Conservation (phyloP, 2,329 filamentous ascomycete genomes). For the Paecilomyces sp. region DNA sequence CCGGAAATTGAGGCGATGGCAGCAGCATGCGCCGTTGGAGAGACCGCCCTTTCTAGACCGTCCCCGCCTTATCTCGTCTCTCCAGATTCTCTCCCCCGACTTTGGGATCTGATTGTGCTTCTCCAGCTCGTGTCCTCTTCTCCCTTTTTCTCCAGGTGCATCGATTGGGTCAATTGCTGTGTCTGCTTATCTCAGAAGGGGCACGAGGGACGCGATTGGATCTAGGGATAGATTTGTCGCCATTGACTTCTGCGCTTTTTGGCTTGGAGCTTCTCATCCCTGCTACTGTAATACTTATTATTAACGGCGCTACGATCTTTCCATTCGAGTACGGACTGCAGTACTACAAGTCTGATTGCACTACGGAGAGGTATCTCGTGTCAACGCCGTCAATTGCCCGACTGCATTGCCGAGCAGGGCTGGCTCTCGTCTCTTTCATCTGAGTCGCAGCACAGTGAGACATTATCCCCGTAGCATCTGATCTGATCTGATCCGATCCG, state of each 20-base stretch:
- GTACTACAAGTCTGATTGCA: not conserved
- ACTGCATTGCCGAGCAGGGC: not conserved
- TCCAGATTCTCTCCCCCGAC: not conserved
- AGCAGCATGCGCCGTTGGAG: not conserved
- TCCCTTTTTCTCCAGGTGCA: not conserved
- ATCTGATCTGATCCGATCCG: not conserved
- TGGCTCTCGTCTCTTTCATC: not conserved
- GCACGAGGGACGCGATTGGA: not conserved
- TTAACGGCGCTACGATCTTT: not conserved
- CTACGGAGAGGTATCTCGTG: not conserved
- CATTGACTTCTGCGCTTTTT: not conserved
- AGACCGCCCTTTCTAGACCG: not conserved
- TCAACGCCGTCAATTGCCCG: not conserved
- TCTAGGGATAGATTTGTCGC: not conserved
- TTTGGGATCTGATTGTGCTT: not conserved
- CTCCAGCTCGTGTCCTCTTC: not conserved
- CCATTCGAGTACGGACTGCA: no score
- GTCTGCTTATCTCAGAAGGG: not conserved
- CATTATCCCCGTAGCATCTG: not conserved
- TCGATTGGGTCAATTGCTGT: not conserved
- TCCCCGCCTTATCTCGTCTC: not conserved
- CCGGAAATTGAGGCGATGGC: not conserved
- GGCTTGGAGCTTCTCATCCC: not conserved
- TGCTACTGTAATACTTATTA: not conserved
- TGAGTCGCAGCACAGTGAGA: not conserved